These are phyloP conservation scores for Penicillium sp. DNA, from an alignment of 2,329 filamentous ascomycete genomes.

Conservation along the genomic window DNA sequence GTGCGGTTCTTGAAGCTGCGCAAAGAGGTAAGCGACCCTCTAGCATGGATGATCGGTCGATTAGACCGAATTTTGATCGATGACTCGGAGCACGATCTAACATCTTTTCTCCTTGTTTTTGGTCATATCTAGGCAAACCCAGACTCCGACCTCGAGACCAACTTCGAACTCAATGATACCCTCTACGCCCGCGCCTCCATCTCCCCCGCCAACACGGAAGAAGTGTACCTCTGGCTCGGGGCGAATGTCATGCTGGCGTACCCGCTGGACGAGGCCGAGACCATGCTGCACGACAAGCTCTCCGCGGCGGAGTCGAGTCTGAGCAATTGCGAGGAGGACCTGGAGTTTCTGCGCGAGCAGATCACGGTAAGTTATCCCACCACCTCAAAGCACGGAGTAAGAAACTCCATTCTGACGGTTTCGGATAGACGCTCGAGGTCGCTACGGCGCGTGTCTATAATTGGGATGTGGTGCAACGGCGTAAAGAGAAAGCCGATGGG, in stretches of 20 bases:
- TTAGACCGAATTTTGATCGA: too few species aligned
- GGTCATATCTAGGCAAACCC: slow-evolving; percentile 34
- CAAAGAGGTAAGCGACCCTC: slow-evolving; percentile 66
- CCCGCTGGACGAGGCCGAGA: slow-evolving; percentile 80
- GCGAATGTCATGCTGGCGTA: slow-evolving; percentile 98
- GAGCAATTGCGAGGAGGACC: slow-evolving; percentile 88
- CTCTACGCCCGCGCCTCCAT: slow-evolving; percentile 85
- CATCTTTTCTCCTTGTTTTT: too few species aligned
- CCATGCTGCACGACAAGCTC: slow-evolving; percentile 73
- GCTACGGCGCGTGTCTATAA: slow-evolving; percentile 97
- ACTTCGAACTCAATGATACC: slow-evolving; percentile 95
- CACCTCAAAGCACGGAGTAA: neutral
- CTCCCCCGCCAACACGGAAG: slow-evolving; percentile 66
- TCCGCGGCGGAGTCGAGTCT: slow-evolving; percentile 74
- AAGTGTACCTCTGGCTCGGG: slow-evolving; percentile 97
- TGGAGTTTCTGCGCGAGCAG: slow-evolving; percentile 93
- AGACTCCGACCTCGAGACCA: slow-evolving; percentile 71
- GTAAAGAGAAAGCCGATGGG: slow-evolving; percentile 73
- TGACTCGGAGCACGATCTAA: too few species aligned
- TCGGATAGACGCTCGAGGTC: slow-evolving; percentile 85
- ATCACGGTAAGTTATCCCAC: slow-evolving; percentile 68
- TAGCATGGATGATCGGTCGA: too few species aligned
- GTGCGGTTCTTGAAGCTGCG: slow-evolving; percentile 79
- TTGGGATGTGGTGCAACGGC: slow-evolving; percentile 94
- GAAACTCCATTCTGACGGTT: too few species aligned